Evolutionary conservation across 768 basidiomycete genomes (phyloP).

Genomic region (Suillus bovinus): DNA sequence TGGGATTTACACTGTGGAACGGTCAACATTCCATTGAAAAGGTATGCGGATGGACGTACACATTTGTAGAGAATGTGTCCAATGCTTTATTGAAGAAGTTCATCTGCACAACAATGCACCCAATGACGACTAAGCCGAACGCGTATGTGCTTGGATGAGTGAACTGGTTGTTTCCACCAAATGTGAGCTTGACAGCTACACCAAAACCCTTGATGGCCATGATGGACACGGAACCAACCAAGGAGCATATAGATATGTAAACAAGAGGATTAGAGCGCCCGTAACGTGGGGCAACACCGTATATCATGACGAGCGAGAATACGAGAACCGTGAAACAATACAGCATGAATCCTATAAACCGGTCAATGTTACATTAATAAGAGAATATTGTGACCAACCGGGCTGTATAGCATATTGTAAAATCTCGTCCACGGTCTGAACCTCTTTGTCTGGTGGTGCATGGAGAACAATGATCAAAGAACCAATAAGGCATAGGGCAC

Average conservation of each 20-base stretch:
- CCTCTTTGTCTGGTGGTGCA: slow-evolving; percentile 93
- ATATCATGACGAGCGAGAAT: slow-evolving; percentile 86
- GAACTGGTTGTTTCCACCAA: slow-evolving; percentile 94
- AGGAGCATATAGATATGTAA: slow-evolving; percentile 94
- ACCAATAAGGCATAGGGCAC: slow-evolving; percentile 80
- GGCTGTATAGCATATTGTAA: slow-evolving; percentile 91
- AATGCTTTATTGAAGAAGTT: slow-evolving; percentile 98
- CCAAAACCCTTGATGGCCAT: slow-evolving; percentile 99
- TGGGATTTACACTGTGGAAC: slow-evolving; percentile 81
- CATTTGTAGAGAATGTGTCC: slow-evolving; percentile 95
- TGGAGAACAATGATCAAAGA: slow-evolving; percentile 95
- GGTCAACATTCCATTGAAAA: background rate
- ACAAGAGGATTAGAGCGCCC: slow-evolving; percentile 88
- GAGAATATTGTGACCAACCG: slow-evolving; percentile 47
- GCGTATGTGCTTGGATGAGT: slow-evolving; percentile 95
- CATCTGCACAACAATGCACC: slow-evolving; percentile 92
- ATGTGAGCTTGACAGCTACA: slow-evolving; percentile 91
- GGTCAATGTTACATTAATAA: slow-evolving; percentile 13
- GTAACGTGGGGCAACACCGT: slow-evolving; percentile 77
- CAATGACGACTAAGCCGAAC: slow-evolving; percentile 77
- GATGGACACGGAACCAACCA: slow-evolving; percentile 95
- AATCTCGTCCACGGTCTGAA: slow-evolving; percentile 93
- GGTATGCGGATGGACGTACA: slow-evolving; percentile 55
- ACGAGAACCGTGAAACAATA: slow-evolving; percentile 87
- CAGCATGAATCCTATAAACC: slow-evolving; percentile 75